Evolutionary conservation across 2,329 filamentous ascomycete genomes (phyloP), one percentile per base, ranked within the genome.

Genomic region (Aspergillus felis): DNA sequence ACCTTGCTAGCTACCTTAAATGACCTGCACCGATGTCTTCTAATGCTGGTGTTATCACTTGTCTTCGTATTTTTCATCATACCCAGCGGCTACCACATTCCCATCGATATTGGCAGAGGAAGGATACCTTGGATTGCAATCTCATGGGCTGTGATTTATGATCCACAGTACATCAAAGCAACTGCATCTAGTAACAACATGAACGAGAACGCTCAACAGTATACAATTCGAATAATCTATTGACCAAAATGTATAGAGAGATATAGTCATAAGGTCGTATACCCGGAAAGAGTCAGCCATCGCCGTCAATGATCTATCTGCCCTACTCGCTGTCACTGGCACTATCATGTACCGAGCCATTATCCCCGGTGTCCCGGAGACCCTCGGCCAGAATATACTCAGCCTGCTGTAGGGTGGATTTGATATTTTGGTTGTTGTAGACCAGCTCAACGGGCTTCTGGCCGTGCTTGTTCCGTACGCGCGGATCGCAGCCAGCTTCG

Each of bases 331-430:
- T 77, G 61, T 77, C 76, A 59, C 74, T 78, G 38, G 73, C 73
- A 59, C 74, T 77, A 46, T 68, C 74, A 57, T 68, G 63, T 2
- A 66, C 72, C 22, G 72, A 72, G 7, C 70, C 74, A 41, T 74
- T 70, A 38, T 68, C 71, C 9, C 66, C 64, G 14, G 71, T 64
- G 24, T 70, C 68, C 55, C 71, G 71, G 38, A 79, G 67, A 3
- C 77, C 78, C 61, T 79, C 78, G 27, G 75, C 75, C 44, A 79
- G 64, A 17, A 78, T 73, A 64, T 79, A 80, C 64, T 81, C 78
- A 4, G 76, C 73, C 65, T 78, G 74, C 62, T 74, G 72, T 12
- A 81, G 69, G 6, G 67, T 68, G 35, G 67, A 60, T 65, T 74
- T 77, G 35, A 80, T 72, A 29, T 76, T 75, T 32, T 68, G 68